phyloP scores from a whole-genome alignment of 2,329 filamentous ascomycete genomes.

The Penicillium sp. region DNA sequence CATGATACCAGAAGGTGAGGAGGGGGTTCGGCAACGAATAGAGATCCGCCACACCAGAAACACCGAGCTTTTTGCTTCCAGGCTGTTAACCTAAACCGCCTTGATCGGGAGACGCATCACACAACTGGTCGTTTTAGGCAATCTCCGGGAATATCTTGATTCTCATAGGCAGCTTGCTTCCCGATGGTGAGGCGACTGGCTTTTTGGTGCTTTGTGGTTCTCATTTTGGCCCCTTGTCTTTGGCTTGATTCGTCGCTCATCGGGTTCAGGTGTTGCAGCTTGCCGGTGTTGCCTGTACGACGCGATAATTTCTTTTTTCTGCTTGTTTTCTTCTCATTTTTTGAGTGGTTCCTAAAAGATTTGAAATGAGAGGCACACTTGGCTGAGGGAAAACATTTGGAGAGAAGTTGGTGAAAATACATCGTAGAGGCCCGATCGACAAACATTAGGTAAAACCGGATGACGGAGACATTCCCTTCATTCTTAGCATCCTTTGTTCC shows the following conservation, averaged over 20 bases:
- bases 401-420: not conserved
- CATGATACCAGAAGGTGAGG: not conserved
- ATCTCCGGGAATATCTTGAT: not conserved
- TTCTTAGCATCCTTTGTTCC: not conserved
- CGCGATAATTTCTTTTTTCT: not conserved
- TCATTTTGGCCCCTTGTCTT: not conserved
- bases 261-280: not conserved
- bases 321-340: not conserved
- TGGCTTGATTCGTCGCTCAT: not conserved
- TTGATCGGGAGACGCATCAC: not conserved
- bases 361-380: not conserved
- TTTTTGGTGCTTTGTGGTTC: not conserved
- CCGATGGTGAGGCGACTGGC: conserved; percentile 1
- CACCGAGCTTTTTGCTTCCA: not conserved
- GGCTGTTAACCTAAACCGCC: not conserved
- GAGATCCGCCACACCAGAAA: conserved; percentile 11
- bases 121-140: not conserved
- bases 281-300: conserved; percentile 2
- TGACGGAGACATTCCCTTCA: conserved; percentile 9
- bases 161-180: not conserved
- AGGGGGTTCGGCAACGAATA: conserved; percentile 18
- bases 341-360: not conserved
- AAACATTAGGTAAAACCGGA: not conserved
- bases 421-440: not conserved
- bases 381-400: not conserved